phyloP scores from a whole-genome alignment of 2,329 filamentous ascomycete species.

The Rutstroemia sp. region DNA sequence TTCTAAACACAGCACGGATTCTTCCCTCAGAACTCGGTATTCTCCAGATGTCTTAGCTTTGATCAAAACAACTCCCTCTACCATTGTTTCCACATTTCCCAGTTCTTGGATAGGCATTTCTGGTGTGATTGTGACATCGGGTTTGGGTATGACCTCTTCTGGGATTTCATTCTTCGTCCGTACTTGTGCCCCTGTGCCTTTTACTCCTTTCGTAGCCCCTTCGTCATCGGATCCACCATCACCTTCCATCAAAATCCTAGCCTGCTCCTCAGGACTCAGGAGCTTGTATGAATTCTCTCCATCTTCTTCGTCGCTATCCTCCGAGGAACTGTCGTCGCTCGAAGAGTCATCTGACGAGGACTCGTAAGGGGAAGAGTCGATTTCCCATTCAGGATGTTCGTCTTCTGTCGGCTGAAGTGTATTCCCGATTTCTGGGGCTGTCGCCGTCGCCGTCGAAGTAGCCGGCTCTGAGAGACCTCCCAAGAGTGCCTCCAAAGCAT shows the following conservation, averaged over 20 bases:
- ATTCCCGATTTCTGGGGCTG: background rate
- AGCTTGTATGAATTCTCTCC: conserved; percentile 58
- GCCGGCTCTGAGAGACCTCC: conserved; percentile 19
- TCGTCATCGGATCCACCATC: conserved; percentile 78
- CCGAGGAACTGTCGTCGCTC: conserved; percentile 45
- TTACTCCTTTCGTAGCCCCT: conserved; percentile 40
- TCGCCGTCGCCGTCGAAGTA: background rate
- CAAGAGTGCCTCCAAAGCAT: conserved; percentile 26
- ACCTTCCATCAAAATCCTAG: conserved; percentile 75
- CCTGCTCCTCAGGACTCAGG: conserved; percentile 74
- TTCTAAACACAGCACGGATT: conserved; percentile 73
- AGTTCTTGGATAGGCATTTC: conserved; percentile 72
- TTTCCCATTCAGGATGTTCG: conserved; percentile 73
- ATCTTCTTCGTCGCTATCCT: conserved; percentile 45
- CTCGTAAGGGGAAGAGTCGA: conserved; percentile 68
- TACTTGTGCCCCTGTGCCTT: conserved; percentile 41
- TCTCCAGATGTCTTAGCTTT: conserved; percentile 73
- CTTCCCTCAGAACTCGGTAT: conserved; percentile 75
- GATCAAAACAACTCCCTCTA: conserved; percentile 73
- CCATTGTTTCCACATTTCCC: conserved; percentile 66
- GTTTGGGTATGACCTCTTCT: conserved; percentile 61
- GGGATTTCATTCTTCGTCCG: conserved; percentile 75
- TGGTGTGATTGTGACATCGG: conserved; percentile 68
- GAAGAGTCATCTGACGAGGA: conserved; percentile 55
- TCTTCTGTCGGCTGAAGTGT: conserved; percentile 10